A percentile compares a stretch with the other conserved stretches of the same genome.
Evolutionary conservation across 805 yeast genomes (phyloP).

Genomic region (Candida pseudofarinosa): DNA sequence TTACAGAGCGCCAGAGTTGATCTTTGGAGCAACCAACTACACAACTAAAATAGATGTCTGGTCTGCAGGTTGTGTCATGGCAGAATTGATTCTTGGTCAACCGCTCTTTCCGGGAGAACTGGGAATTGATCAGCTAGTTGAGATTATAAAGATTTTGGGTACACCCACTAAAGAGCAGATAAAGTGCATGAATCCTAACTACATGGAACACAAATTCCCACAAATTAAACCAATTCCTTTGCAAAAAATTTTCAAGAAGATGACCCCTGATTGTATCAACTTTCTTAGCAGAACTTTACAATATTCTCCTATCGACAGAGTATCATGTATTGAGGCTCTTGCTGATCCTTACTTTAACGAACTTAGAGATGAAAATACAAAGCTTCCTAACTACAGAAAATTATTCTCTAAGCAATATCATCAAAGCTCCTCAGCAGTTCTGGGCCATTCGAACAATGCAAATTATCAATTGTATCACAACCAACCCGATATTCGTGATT

Average conservation of each 20-base stretch:
- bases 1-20: slow-evolving; percentile 95
- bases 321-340: slow-evolving; percentile 53
- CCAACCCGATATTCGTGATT: slow-evolving; percentile 38
- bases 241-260: slow-evolving; percentile 58
- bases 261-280: slow-evolving; percentile 49
- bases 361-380: slow-evolving; percentile 35
- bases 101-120: slow-evolving; percentile 97
- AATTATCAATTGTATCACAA: slow-evolving; percentile 36
- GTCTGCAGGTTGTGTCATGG: slow-evolving; percentile 99
- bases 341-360: slow-evolving; percentile 54
- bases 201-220: slow-evolving; percentile 96
- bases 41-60: slow-evolving; percentile 96
- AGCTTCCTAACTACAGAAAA: slow-evolving; percentile 42
- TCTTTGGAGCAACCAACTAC: slow-evolving; percentile 94
- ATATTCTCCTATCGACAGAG: slow-evolving; percentile 65
- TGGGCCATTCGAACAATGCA: slow-evolving; percentile 33
- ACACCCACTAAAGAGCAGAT: slow-evolving; percentile 93
- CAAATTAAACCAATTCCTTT: slow-evolving; percentile 76
- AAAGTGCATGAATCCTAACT: slow-evolving; percentile 91
- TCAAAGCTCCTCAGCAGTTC: slow-evolving; percentile 13
- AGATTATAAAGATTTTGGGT: slow-evolving; percentile 91
- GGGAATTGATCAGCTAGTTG: slow-evolving; percentile 96
- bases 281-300: slow-evolving; percentile 55
- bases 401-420: slow-evolving; percentile 36
- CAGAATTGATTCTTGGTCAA: slow-evolving; percentile 90